Evolutionary conservation across 2,329 filamentous ascomycete species (phyloP), one percentile per base, ranked within the genome.

Genomic region (Ilyonectria sp.): DNA sequence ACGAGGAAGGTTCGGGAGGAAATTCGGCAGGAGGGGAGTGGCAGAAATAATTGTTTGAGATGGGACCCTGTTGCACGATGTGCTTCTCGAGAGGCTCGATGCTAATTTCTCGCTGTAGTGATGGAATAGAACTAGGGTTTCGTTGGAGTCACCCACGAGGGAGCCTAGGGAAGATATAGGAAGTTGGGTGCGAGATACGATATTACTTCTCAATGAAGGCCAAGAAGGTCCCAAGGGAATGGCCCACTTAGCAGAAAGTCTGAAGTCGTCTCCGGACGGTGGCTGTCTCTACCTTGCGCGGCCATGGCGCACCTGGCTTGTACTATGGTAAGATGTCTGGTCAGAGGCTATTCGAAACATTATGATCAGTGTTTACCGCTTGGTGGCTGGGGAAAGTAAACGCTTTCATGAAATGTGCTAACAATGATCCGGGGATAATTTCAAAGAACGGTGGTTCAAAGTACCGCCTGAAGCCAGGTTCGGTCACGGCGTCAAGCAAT

Each of bases 101-200:
- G 11, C 31, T 35, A 11, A 11, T 37, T 33, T 53, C n/a, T 35
- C 19, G n/a, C 8, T 29, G 29, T 6, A 13, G 8, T 17, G 19
- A 15, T 8, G 10, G 50, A 31, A 2, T n/a, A 53, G 49, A 31
- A 52, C 19, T 31, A 17, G 26, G 40, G 7, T 21, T 65, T 21
- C 23, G 17, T 35, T 50, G n/a, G 1, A 23, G 31, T 46, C 31
- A 19, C 29, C 1, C 9, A 15, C 8, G 2, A 43, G 60, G 60
- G 69, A 61, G 26, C 11, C 4, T 26, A 21, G 15, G 19, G 15
- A 50, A 62, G 33, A 73, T 74, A 74, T 73, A 74, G 57, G 53
- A 47, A 60, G 31, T 6, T 31, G 33, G 33, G 44, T 35, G 65
- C 11, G 44, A 57, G 37, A 53, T 23, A 49, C 43, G 54, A 44